These are phyloP conservation scores for Fusarium nanum DNA, from an alignment of 2,329 filamentous ascomycete species.

Conservation along the genomic window DNA sequence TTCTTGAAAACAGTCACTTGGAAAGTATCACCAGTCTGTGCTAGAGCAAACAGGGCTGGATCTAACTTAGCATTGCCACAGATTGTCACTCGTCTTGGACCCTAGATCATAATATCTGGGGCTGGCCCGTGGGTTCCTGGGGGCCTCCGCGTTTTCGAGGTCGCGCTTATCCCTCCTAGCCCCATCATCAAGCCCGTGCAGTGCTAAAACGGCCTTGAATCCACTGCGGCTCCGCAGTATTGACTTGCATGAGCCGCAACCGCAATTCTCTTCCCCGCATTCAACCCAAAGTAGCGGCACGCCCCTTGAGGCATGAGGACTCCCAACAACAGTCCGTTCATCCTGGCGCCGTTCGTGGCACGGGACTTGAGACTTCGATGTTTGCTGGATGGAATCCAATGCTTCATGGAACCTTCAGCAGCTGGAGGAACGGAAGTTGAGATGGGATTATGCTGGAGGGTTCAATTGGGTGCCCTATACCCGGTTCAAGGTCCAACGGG, in stretches of 20 bases:
- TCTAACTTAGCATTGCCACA: slow-evolving; percentile 27
- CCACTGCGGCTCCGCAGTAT: slow-evolving; percentile 49
- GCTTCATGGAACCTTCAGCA: slow-evolving; percentile 17
- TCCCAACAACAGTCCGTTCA: slow-evolving; percentile 37
- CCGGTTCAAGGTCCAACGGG: slow-evolving; percentile 11
- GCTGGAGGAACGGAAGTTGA: slow-evolving; percentile 29
- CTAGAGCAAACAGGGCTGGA: slow-evolving; percentile 11
- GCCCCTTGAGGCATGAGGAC: slow-evolving; percentile 23
- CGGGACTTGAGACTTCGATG: slow-evolving; percentile 41
- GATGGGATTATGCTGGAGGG: slow-evolving; percentile 9
- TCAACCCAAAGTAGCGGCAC: slow-evolving; percentile 40
- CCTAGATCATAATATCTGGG: slow-evolving; percentile 31
- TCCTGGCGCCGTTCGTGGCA: slow-evolving; percentile 40
- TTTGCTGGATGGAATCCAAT: slow-evolving; percentile 31
- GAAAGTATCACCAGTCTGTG: neutral
- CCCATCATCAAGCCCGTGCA: slow-evolving; percentile 31
- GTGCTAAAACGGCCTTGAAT: slow-evolving; percentile 28
- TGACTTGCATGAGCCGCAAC: slow-evolving; percentile 50
- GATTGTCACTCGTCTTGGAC: slow-evolving; percentile 25
- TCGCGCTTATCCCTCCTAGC: slow-evolving; percentile 40
- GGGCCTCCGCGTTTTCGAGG: slow-evolving; percentile 41
- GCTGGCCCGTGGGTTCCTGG: slow-evolving; percentile 42
- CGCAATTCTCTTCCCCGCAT: slow-evolving; percentile 47
- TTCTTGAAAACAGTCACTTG: neutral
- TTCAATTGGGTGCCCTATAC: slow-evolving; percentile 1